These are phyloP conservation scores for Helotiales sp. DNA, from an alignment of 2,329 filamentous ascomycete genomes.

Conservation along the genomic window DNA sequence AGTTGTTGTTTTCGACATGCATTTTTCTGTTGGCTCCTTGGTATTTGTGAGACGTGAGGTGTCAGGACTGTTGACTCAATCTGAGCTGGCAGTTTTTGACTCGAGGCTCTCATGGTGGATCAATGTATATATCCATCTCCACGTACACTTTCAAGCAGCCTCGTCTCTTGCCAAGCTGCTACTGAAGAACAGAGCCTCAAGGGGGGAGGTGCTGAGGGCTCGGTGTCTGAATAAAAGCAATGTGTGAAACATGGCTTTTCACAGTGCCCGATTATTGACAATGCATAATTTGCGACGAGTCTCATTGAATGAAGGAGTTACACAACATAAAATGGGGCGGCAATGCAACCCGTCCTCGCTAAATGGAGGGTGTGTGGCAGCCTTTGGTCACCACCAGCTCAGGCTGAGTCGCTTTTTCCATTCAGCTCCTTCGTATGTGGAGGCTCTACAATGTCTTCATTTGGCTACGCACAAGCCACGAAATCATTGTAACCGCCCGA, in stretches of 20 bases:
- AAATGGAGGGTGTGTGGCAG: background rate
- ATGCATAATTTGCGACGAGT: background rate
- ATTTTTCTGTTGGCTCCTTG: background rate
- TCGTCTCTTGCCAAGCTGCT: background rate
- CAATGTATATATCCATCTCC: background rate
- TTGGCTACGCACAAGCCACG: background rate
- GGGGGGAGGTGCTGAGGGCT: background rate
- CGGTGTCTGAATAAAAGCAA: background rate
- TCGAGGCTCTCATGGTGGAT: background rate
- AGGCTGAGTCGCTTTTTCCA: background rate
- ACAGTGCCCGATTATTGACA: background rate
- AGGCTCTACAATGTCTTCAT: background rate
- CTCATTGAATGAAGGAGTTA: background rate
- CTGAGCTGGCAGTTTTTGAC: background rate
- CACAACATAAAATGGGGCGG: background rate
- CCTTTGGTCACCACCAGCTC: background rate
- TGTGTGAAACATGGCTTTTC: background rate
- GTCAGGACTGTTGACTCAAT: background rate
- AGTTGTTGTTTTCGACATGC: background rate
- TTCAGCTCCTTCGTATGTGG: background rate
- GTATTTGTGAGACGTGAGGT: background rate
- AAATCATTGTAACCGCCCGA: background rate
- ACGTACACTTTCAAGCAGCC: background rate
- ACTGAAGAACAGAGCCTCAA: background rate
- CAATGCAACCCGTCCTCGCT: background rate